Evolutionary conservation across 1,139 yeast genomes (phyloP), one percentile per base, ranked within the genome.

Genomic region (Geotrichum fermentans): DNA sequence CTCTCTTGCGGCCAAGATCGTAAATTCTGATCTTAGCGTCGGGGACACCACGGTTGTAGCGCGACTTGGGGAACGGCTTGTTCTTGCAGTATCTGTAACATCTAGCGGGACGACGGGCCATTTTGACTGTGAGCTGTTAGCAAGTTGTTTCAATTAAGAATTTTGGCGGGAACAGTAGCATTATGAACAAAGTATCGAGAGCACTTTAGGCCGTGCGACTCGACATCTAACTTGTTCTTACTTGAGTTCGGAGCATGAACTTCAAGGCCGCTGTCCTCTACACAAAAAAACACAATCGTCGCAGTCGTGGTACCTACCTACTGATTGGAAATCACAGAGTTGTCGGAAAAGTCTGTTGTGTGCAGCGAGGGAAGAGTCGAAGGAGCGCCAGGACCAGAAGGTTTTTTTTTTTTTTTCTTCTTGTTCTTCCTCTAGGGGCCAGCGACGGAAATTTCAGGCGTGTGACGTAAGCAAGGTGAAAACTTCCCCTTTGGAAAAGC

Each of bases 51-150:
- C 98, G 90, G 89, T 92, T 92, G 89, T 89, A 92, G 79, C 98
- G 89, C 71, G 97, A 90, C 84, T 92, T 92, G 80, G 98, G 98
- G 88, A 82, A 92, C 71, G 98, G 98, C 83, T 92, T 92, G 96
- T 92, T 92, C 87, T 92, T 92, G 84, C 96, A 94, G 94, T 90
- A 92, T 82, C 98, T 89, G 96, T 92, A 92, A 83, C 98, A 92
- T 84, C 97, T 88, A 83, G 98, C 98, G 78, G 98, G 98, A 87
- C 98, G 92, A 82, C 98, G 90, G 76, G 98, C 97, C 98, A 92
- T 92, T 74, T 83, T 87, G 81, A 69, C 71, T 24, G 10, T 10
- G 10, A 77, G 8, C 10, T 24, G 28, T 24, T 24, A 24, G 28
- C 28, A 10, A 10, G 28, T 6, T 24, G 10, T 24, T 10, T 6